phyloP scores from a whole-genome alignment of 2,329 filamentous ascomycete species.

The Claviceps sp. region DNA sequence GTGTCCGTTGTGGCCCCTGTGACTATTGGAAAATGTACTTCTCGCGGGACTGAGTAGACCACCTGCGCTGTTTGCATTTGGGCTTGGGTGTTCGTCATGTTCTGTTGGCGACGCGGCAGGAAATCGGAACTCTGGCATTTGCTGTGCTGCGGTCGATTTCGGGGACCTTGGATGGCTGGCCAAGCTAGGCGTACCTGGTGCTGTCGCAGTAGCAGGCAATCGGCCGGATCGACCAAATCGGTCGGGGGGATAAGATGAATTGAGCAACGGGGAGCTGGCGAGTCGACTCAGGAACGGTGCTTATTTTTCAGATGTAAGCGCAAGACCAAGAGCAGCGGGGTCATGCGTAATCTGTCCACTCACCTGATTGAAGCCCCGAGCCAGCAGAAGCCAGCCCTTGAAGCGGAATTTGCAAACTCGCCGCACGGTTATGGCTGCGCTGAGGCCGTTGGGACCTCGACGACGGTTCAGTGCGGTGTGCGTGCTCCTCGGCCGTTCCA shows the following conservation, averaged over 20 bases:
- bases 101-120: constrained; percentile 33
- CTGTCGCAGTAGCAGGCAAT: constrained; percentile 27
- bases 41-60: constrained; percentile 26
- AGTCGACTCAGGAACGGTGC: constrained; percentile 29
- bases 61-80: constrained; percentile 21
- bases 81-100: constrained; percentile 17
- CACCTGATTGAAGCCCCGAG: constrained; percentile 26
- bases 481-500: constrained; percentile 33
- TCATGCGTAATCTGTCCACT: neutral
- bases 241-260: constrained; percentile 40
- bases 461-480: constrained; percentile 27
- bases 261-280: constrained; percentile 37
- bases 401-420: constrained; percentile 60
- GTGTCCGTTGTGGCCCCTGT: constrained; percentile 9
- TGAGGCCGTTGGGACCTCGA: constrained; percentile 34
- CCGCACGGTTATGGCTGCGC: constrained; percentile 61
- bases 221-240: constrained; percentile 29
- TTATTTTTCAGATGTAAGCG: constrained; percentile 1
- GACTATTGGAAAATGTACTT: constrained; percentile 16
- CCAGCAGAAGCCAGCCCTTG: constrained; percentile 29
- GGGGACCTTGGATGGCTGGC: constrained; percentile 25
- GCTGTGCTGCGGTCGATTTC: constrained; percentile 9
- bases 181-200: constrained; percentile 30
- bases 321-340: neutral
- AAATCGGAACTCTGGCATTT: constrained; percentile 43